Base-by-base conservation (phyloP, 148 eudicot species). In the Talinum fruticosum region DNA sequence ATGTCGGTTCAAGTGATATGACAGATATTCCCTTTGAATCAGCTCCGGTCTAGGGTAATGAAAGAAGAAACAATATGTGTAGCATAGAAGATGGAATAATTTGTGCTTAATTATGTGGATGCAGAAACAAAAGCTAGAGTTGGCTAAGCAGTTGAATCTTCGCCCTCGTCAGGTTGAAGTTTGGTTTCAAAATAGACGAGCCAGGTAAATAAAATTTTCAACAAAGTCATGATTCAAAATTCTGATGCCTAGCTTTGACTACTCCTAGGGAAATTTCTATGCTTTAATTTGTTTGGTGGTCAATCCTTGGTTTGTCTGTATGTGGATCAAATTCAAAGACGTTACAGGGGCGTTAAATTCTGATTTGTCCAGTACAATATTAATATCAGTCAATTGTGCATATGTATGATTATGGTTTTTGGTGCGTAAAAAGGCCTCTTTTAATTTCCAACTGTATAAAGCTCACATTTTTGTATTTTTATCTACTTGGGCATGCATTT, bases 181-280 rank as follows among this genome's bases (percentile, higher is more conserved):
- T 2, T 71, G 74, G 74, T 71, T 71, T 47, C 74, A 71, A 29
- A 71, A 71, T 29, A 41, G 74, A 35, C 53, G 78, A 36, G 78
- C 78, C 35, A 76, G 66, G 66, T 62, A 62, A 26, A 8, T 62
- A 62, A 62, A 57, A 23, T 57, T 3, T 51, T 51, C n/a, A 51
- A 51, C 57, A 51, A 51, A 51, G 57, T 51, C 64, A 57, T 57
- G 10, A n/a, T n/a, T 23, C n/a, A 1, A 4, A 53, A 6, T 4
- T 23, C 5, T 24, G n/a, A n/a, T 5, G 2, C 10, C 10, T 8
- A 4, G 8, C 64, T 28, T 24, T n/a, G 16, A n/a, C 18, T n/a
- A 8, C 29, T 7, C 7, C 64, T n/a, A n/a, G 24, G 12, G n/a
- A 51, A 57, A 57, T 57, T 8, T n/a, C 0, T 14, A 41, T 41